phyloP scores from a whole-genome alignment of 257 asterid species.

The Petunia axillaris region DNA sequence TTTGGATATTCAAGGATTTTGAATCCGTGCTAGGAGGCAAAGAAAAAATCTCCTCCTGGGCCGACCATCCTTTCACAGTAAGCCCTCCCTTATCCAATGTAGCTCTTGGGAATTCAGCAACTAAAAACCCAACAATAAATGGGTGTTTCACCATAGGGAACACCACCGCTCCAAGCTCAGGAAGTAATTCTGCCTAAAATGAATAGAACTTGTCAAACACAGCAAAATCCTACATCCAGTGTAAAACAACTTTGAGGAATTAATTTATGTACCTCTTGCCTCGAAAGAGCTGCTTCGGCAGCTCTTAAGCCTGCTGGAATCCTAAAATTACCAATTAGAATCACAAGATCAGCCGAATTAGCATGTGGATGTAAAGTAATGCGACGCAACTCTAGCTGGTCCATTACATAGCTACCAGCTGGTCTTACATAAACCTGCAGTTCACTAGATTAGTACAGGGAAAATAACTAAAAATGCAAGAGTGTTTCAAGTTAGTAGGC shows the following conservation, averaged over 20 bases:
- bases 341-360: constrained; percentile 69
- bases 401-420: constrained; percentile 97
- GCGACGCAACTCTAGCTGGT: constrained; percentile 84
- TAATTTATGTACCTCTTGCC: constrained; percentile 54
- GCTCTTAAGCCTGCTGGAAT: constrained; percentile 82
- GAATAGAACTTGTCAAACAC: constrained; percentile 30
- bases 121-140: constrained; percentile 92
- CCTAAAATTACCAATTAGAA: constrained; percentile 71
- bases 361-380: constrained; percentile 64
- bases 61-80: constrained; percentile 44
- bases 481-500: background rate
- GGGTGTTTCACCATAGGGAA: constrained; percentile 95
- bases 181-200: constrained; percentile 78
- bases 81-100: constrained; percentile 46
- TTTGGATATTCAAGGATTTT: constrained; percentile 48
- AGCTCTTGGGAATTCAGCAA: constrained; percentile 77
- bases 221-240: constrained; percentile 34
- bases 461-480: constrained; percentile 9
- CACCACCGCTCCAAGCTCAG: constrained; percentile 84
- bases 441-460: constrained; percentile 30
- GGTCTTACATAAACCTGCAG: constrained; percentile 92
- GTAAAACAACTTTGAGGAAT: constrained; percentile 18
- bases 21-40: constrained; percentile 46
- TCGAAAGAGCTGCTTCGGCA: constrained; percentile 81
- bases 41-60: constrained; percentile 46